Evolutionary conservation across 192 early-diverging fungal species (phyloP), one percentile per base, ranked within the genome.

Genomic region (Coemansia sp.): DNA sequence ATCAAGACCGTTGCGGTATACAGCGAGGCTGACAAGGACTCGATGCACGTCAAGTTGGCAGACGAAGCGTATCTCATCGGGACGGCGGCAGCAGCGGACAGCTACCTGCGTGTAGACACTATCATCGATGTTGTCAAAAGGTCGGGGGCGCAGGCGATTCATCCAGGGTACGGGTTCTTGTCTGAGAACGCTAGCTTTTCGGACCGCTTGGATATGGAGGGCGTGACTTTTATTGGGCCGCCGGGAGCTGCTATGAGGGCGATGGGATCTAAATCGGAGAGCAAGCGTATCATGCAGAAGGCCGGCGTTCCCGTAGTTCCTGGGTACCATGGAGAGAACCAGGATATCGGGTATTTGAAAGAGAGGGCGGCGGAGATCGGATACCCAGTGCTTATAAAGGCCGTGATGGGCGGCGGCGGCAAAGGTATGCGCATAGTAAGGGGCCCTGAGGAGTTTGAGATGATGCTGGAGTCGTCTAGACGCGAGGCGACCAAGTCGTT

Each of bases 111-210:
- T 70, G 88, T 95, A 43, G 83, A 85, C n/a, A 91, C 89, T 44
- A 95, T 98, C 63, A 66, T 98, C 58, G 77, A 88, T 13, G 94
- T 92, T 38, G 89, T 92, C 63, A 86, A 90, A 68, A 49, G 86
- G 36, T 90, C 94, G 62, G 92, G 92, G 4, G 92, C 93, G 11
- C 88, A 98, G 76, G 96, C 96, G 27, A 94, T 98, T 40, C 96
- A 98, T 70, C 96, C 96, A 0, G 95, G 92, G 16, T 98, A 98
- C 79, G 96, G 96, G 3, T 98, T 98, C 83, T 83, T 98, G 68
- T 93, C 91, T 24, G 96, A 98, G 76, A 98, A 96, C 74, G 76
- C 88, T 1, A 49, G 75, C 36, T 97, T 98, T 89, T 94, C 93
- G 13, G 73, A 90, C 71, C 85, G 88, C 18, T 86, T 97, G 38